These are phyloP conservation scores for Cyberlindnera maritima DNA, from an alignment of 805 yeast species.

Conservation along the genomic window DNA sequence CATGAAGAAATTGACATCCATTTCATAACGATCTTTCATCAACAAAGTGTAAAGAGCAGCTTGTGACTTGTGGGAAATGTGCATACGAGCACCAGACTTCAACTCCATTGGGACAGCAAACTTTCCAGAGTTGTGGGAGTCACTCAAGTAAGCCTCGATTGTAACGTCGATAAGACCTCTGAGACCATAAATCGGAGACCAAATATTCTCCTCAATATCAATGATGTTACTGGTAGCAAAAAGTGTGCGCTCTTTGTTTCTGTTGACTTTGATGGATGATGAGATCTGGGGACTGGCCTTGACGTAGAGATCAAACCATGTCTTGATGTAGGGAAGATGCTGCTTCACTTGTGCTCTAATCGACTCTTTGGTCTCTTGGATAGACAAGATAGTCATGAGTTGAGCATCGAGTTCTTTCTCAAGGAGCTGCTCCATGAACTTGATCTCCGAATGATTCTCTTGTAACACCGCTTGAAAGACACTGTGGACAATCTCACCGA, in stretches of 20 bases:
- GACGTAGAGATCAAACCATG: constrained; percentile 51
- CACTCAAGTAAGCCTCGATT: constrained; percentile 52
- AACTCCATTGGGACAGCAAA: constrained; percentile 79
- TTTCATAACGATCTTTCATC: constrained; percentile 74
- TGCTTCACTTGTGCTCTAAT: constrained; percentile 41
- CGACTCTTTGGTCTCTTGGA: constrained; percentile 46
- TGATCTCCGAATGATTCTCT: constrained; percentile 30
- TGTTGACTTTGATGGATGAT: constrained; percentile 26
- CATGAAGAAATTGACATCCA: constrained; percentile 61
- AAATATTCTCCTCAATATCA: constrained; percentile 86
- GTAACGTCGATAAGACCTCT: constrained; percentile 91
- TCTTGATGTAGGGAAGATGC: constrained; percentile 50
- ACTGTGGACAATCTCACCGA: constrained; percentile 83
- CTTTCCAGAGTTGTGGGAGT: constrained; percentile 36
- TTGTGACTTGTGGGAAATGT: constrained; percentile 79
- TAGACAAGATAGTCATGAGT: constrained; percentile 50
- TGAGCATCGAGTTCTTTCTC: constrained; percentile 42
- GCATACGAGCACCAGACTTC: constrained; percentile 72
- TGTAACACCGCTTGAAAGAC: constrained; percentile 54
- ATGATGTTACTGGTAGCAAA: constrained; percentile 61
- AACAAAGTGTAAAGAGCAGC: constrained; percentile 77
- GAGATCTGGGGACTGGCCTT: constrained; percentile 28
- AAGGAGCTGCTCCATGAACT: constrained; percentile 30
- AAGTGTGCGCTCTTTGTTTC: constrained; percentile 33
- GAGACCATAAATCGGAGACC: constrained; percentile 89